Evolutionary conservation across 2,329 filamentous ascomycete genomes (phyloP).

Genomic region (Orbilia blumenaviensis): DNA sequence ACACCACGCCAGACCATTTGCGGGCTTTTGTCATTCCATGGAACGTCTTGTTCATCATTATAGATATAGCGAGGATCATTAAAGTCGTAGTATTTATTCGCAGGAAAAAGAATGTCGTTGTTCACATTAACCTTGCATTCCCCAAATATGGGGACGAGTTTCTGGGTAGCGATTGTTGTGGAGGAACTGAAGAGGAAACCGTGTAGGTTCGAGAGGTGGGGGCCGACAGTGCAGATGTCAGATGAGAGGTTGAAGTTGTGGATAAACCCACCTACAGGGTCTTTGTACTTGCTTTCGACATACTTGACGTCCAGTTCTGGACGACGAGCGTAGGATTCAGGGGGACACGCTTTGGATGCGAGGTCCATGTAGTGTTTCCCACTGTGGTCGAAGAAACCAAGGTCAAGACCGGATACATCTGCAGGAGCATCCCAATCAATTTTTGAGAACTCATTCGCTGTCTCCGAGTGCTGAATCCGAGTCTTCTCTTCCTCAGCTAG

Average conservation of each 20-base stretch:
- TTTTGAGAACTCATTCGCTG: conserved; percentile 56
- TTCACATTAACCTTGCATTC: conserved; percentile 75
- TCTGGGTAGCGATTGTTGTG: conserved; percentile 67
- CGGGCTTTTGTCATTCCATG: conserved; percentile 69
- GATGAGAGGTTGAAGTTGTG: conserved; percentile 70
- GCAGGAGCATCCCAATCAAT: conserved; percentile 55
- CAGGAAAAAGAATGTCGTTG: conserved; percentile 74
- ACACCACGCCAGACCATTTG: conserved; percentile 72
- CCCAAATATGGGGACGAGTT: conserved; percentile 72
- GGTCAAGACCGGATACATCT: conserved; percentile 55
- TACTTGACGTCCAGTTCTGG: conserved; percentile 62
- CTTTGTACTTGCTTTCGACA: conserved; percentile 66
- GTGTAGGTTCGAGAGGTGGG: conserved; percentile 70
- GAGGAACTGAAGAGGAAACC: conserved; percentile 72
- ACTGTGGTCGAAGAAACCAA: conserved; percentile 63
- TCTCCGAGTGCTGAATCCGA: conserved; percentile 63
- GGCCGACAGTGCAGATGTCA: conserved; percentile 73
- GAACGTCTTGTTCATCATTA: conserved; percentile 66
- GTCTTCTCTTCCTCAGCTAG: conserved; percentile 64
- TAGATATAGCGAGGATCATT: conserved; percentile 69
- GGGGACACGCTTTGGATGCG: conserved; percentile 68
- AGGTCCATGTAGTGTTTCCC: conserved; percentile 70
- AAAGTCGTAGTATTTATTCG: conserved; percentile 72
- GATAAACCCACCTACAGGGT: conserved; percentile 68
- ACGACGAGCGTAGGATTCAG: conserved; percentile 68